phyloP scores from a whole-genome alignment of 192 early-diverging fungal species.

The Entrophospora sp. region DNA sequence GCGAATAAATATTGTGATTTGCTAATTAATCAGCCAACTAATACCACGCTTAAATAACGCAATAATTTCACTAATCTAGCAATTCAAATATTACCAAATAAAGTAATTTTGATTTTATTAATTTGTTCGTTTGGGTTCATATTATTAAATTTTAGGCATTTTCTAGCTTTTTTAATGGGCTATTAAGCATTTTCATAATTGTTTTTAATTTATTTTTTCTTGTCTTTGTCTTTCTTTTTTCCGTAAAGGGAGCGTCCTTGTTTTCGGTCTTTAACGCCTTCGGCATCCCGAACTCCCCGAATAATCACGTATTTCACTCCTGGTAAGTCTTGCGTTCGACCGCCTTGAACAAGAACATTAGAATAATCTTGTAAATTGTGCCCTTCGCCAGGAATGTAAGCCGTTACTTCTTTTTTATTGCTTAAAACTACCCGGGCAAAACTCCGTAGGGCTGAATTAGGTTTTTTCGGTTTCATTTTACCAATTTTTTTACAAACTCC shows the following conservation, averaged over 20 bases:
- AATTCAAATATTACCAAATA: too few species aligned
- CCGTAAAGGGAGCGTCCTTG: conserved; percentile 90
- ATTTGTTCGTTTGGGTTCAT: too few species aligned
- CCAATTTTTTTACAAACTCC: conserved; percentile 96
- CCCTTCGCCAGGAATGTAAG: conserved; percentile 99
- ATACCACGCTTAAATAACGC: too few species aligned
- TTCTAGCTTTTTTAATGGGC: too few species aligned
- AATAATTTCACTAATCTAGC: too few species aligned
- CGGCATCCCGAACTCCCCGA: conserved; percentile 87
- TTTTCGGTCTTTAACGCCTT: conserved; percentile 80
- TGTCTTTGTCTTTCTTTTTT: conserved; percentile 57
- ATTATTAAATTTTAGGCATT: too few species aligned
- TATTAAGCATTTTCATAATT: too few species aligned
- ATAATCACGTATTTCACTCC: conserved; percentile 94
- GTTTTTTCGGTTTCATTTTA: conserved; percentile 95
- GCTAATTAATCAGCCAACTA: too few species aligned
- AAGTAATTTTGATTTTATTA: too few species aligned
- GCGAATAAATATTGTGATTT: too few species aligned
- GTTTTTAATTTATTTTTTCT: too few species aligned
- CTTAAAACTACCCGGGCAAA: conserved; percentile 86
- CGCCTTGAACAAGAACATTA: conserved; percentile 90
- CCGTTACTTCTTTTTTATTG: conserved; percentile 82
- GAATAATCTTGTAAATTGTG: conserved; percentile 96
- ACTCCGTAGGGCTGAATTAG: conserved; percentile 95
- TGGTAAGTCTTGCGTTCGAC: conserved; percentile 91